Percentiles rank a stretch among this genome's conserved stretches.
phyloP scores from a whole-genome alignment of 2,329 filamentous ascomycete genomes.

The Fusarium humuli region DNA sequence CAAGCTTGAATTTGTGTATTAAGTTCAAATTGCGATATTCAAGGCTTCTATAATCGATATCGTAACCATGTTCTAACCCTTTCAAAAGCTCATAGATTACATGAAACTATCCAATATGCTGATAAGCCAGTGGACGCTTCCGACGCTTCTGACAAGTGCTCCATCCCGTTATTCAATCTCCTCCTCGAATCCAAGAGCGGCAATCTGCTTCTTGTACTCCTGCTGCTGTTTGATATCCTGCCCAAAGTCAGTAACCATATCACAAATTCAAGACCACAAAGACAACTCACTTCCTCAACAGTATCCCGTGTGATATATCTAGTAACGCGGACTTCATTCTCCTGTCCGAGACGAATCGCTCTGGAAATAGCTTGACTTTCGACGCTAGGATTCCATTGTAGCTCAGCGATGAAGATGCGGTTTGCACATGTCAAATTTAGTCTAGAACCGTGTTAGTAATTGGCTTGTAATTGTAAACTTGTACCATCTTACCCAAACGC shows the following conservation, averaged over 20 bases:
- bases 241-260: rapidly evolving
- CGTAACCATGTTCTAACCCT: no score
- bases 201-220: conserved; percentile 21
- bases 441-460: conserved; percentile 34
- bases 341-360: conserved; percentile 60
- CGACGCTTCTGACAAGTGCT: no score
- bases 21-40: no score
- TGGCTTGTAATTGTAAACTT: rapidly evolving
- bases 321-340: conserved; percentile 55
- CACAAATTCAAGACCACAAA: rapidly evolving
- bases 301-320: conserved; percentile 59
- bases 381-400: conserved; percentile 66
- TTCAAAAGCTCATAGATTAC: no score
- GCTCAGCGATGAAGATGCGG: conserved; percentile 63
- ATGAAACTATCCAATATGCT: not conserved
- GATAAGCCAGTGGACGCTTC: no score
- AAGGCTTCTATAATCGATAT: no score
- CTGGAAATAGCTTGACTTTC: conserved; percentile 65
- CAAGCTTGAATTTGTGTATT: no score
- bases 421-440: conserved; percentile 62
- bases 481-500: conserved; percentile 57
- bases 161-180: not conserved
- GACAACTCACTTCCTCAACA: conserved; percentile 55
- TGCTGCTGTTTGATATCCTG: conserved; percentile 3
- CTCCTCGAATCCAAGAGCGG: conserved; percentile 3